Evolutionary conservation across 495 filamentous ascomycete genomes (phyloP).

Genomic region (Neurospora hispaniola): DNA sequence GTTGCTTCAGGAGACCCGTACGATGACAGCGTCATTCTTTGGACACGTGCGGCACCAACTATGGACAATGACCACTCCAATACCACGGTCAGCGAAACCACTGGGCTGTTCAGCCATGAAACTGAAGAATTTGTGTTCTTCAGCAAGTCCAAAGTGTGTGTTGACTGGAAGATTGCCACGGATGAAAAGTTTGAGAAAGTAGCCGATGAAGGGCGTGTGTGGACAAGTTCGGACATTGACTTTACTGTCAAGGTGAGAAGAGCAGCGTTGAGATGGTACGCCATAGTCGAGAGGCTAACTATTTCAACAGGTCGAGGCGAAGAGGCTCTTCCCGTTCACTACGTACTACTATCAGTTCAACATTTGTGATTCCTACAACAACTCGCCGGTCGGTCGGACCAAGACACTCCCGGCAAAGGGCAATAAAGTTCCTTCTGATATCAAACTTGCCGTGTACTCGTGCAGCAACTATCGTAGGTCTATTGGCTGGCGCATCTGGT

Average conservation of each 20-base stretch:
- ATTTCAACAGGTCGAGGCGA: conserved; percentile 44
- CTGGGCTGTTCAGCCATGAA: conserved; percentile 46
- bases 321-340: conserved; percentile 46
- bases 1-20: conserved; percentile 63
- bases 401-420: conserved; percentile 40
- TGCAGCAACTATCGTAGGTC: conserved; percentile 45
- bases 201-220: conserved; percentile 31
- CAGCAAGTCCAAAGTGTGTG: conserved; percentile 45
- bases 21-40: conserved; percentile 51
- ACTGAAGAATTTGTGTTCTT: conserved; percentile 36
- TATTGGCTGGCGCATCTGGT: neutral
- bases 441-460: conserved; percentile 46
- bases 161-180: conserved; percentile 38
- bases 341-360: conserved; percentile 51
- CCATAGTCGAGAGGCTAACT: neutral
- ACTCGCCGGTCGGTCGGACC: conserved; percentile 39
- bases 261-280: neutral
- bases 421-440: conserved; percentile 24
- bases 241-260: conserved; percentile 51
- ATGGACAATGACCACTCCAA: conserved; percentile 44
- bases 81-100: conserved; percentile 42
- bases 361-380: conserved; percentile 37
- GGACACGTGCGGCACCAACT: conserved; percentile 54
- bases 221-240: conserved; percentile 57
- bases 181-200: conserved; percentile 22